Evolutionary conservation across 2,329 filamentous ascomycete species (phyloP).

Genomic region (Clonostachys chloroleuca): DNA sequence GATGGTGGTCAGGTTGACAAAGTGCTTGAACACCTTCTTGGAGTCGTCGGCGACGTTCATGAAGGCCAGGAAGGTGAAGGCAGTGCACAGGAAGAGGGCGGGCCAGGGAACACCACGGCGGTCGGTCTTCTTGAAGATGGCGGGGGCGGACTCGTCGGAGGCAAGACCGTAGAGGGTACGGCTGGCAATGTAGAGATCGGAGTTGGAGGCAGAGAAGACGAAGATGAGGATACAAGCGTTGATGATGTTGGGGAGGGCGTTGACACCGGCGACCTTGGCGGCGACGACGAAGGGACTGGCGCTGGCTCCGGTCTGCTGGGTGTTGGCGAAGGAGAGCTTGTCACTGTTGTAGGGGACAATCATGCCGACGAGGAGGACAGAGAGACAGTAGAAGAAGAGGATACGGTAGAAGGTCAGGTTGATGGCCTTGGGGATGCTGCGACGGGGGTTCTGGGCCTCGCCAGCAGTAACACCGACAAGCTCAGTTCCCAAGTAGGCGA

Average conservation of each 20-base stretch:
- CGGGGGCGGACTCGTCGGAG: conserved; percentile 65
- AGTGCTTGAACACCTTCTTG: conserved; percentile 56
- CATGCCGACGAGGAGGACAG: conserved; percentile 72
- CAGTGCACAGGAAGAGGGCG: conserved; percentile 55
- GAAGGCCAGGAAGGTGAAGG: conserved; percentile 64
- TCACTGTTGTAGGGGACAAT: conserved; percentile 67
- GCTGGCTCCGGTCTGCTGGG: conserved; percentile 23
- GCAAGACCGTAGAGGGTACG: conserved; percentile 72
- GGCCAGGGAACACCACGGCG: conserved; percentile 66
- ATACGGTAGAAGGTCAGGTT: conserved; percentile 80
- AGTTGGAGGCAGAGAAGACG: conserved; percentile 74
- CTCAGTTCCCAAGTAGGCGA: conserved; percentile 75
- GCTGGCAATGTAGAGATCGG: conserved; percentile 71
- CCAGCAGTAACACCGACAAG: conserved; percentile 25
- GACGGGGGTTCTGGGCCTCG: conserved; percentile 72
- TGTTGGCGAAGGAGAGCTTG: conserved; percentile 55
- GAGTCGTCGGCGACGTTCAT: conserved; percentile 58
- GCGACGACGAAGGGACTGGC: conserved; percentile 73
- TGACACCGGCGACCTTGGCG: conserved; percentile 59
- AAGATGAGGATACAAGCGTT: conserved; percentile 73
- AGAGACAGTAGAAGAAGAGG: conserved; percentile 73
- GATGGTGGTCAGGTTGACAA: conserved; percentile 64
- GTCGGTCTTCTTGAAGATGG: conserved; percentile 68
- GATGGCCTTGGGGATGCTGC: conserved; percentile 73
- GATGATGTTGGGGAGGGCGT: conserved; percentile 59